Percentiles rank a stretch among this genome's conserved stretches.
Conservation (phyloP, 2,329 filamentous ascomycete genomes). For the Talaromyces albobiverticillius region DNA sequence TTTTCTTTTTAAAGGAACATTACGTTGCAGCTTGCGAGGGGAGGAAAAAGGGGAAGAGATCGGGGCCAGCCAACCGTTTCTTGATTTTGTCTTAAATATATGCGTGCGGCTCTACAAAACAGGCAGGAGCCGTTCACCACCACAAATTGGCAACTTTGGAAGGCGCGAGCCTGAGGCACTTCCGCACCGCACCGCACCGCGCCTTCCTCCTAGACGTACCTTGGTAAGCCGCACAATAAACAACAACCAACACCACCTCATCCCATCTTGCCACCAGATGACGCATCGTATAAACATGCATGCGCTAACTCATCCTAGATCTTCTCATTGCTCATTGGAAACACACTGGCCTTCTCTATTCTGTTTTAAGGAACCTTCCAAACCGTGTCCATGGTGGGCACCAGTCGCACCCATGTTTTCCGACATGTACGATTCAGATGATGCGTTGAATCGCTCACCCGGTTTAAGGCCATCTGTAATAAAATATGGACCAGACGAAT, state of each 20-base stretch:
- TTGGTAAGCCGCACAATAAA: too few species aligned
- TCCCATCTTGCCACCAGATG: too few species aligned
- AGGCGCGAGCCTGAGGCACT: too few species aligned
- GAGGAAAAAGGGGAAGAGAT: not conserved
- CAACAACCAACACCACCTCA: too few species aligned
- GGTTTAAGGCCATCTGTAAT: slow-evolving; percentile 29
- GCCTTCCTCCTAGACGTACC: too few species aligned
- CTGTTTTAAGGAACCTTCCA: not conserved
- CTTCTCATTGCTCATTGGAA: not conserved
- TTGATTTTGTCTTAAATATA: not conserved
- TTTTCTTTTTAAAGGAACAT: not conserved
- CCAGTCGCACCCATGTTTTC: slow-evolving; percentile 32
- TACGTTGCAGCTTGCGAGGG: slow-evolving; percentile 4
- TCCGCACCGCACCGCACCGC: too few species aligned
- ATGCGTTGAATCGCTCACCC: slow-evolving; percentile 36
- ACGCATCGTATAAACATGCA: too few species aligned
- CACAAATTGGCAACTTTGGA: not conserved
- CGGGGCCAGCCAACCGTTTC: not conserved
- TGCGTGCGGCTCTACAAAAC: slow-evolving; percentile 9
- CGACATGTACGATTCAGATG: slow-evolving; percentile 42
- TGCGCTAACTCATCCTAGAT: too few species aligned
- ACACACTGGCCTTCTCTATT: too few species aligned
- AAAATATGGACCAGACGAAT: slow-evolving; percentile 29
- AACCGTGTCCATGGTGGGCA: slow-evolving; percentile 25
- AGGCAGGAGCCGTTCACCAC: not conserved